Percentiles rank a stretch among this genome's conserved stretches.
phyloP scores from a whole-genome alignment of 2,329 filamentous ascomycete species.

The Aureobasidium sp. region DNA sequence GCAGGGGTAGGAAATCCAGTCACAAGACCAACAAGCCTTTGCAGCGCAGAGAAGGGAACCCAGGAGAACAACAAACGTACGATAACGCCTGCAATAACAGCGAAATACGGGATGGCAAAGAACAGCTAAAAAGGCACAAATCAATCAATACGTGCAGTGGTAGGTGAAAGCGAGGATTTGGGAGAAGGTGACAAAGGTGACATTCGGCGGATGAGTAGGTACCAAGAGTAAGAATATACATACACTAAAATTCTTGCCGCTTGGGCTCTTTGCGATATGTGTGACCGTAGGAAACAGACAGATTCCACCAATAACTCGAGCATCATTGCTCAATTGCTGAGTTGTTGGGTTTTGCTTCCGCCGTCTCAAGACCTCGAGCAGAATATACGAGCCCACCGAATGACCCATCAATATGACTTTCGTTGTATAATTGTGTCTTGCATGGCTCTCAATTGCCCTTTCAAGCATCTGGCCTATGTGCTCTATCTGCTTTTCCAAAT shows the following conservation, averaged over 20 bases:
- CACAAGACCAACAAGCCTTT: slow-evolving; percentile 33
- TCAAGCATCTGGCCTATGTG: slow-evolving; percentile 38
- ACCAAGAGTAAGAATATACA: slow-evolving; percentile 15
- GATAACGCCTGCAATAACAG: slow-evolving; percentile 20
- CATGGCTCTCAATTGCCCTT: slow-evolving; percentile 21
- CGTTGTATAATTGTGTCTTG: background rate
- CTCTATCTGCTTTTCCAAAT: slow-evolving; percentile 44
- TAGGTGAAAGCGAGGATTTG: background rate
- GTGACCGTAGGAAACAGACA: slow-evolving; percentile 42
- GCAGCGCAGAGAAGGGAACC: slow-evolving; percentile 34
- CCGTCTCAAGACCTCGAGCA: slow-evolving; percentile 34
- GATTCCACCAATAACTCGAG: slow-evolving; percentile 26
- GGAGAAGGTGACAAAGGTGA: background rate
- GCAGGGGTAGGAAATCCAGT: slow-evolving; percentile 38
- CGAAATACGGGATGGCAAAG: slow-evolving; percentile 8
- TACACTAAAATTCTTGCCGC: slow-evolving; percentile 34
- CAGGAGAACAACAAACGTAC: slow-evolving; percentile 36
- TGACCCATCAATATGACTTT: slow-evolving; percentile 37
- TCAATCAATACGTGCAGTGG: background rate
- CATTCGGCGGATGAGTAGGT: background rate
- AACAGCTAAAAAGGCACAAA: background rate
- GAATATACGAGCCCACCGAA: slow-evolving; percentile 40
- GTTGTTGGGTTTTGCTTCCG: slow-evolving; percentile 9
- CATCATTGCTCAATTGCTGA: slow-evolving; percentile 15
- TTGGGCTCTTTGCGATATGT: slow-evolving; percentile 37